These are phyloP conservation scores for Cryptococcus sp. DNA, from an alignment of 1,284 basidiomycete species.

Conservation along the genomic window DNA sequence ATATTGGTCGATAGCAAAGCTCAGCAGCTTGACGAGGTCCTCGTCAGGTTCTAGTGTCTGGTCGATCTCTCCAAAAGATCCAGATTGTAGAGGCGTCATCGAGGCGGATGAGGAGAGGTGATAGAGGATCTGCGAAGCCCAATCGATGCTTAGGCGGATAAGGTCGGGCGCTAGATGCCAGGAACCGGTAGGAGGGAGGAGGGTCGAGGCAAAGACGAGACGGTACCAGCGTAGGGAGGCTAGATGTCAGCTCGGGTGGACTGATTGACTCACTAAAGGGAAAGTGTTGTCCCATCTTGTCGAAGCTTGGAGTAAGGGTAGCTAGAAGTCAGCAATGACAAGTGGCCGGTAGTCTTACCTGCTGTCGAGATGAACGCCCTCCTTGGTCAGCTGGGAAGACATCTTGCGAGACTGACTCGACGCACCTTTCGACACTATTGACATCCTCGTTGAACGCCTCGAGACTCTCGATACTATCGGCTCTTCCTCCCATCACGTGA, in stretches of 20 bases:
- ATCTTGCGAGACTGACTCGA: not conserved
- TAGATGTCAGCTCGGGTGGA: conserved; percentile 1
- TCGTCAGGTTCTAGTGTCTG: conserved; percentile 12
- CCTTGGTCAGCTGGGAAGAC: no score
- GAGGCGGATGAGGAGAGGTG: conserved; percentile 13
- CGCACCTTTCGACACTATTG: conserved; percentile 9
- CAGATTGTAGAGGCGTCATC: not conserved
- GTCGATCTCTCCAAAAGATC: not conserved
- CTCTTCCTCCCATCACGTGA: conserved; percentile 11
- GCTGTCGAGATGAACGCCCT: no score
- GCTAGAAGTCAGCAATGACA: not conserved
- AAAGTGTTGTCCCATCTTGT: conserved; percentile 17
- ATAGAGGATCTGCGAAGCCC: conserved; percentile 18
- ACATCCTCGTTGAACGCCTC: conserved; percentile 18
- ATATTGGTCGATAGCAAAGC: conserved; percentile 21
- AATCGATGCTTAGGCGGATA: conserved; percentile 12
- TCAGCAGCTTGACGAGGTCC: conserved; percentile 10
- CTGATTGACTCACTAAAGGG: conserved; percentile 14
- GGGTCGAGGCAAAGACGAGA: conserved; percentile 11
- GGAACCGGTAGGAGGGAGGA: conserved; percentile 7
- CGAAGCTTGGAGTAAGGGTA: no score
- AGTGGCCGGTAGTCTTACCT: no score
- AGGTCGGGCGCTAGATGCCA: conserved; percentile 4
- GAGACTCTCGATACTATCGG: conserved; percentile 9
- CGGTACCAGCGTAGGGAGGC: conserved; percentile 22